Conservation (phyloP, 305 asterid species). For the Solanum chacoense region DNA sequence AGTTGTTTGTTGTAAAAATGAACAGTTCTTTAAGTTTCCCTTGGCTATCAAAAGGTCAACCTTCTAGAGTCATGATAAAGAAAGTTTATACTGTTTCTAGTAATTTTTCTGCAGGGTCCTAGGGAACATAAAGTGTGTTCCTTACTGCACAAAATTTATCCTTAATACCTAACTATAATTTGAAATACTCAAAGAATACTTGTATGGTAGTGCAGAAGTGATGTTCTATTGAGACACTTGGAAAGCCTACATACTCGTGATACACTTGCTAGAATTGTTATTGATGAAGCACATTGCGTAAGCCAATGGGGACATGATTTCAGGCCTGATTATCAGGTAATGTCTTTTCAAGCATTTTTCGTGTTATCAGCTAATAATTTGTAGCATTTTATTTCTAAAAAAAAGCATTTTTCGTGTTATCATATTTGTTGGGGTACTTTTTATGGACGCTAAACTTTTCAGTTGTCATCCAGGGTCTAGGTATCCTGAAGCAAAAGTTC, state of each 20-base stretch:
- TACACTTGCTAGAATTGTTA: constrained; percentile 80
- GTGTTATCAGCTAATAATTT: not conserved
- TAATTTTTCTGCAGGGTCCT: not conserved
- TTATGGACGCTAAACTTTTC: constrained; percentile 15
- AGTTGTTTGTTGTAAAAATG: not conserved
- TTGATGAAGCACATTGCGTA: constrained; percentile 99
- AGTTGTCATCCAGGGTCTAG: constrained; percentile 65
- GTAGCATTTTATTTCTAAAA: no score
- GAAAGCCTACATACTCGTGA: constrained; percentile 75
- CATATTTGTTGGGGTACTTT: not conserved
- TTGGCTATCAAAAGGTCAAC: not conserved
- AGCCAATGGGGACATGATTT: constrained; percentile 99
- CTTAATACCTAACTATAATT: not conserved
- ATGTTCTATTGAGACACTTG: constrained; percentile 76
- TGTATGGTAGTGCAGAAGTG: constrained; percentile 64
- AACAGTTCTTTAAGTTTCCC: not conserved
- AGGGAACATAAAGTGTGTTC: not conserved
- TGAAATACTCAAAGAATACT: not conserved
- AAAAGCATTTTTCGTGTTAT: constrained; percentile 3
- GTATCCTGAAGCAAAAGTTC: constrained; percentile 86
- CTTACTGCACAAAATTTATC: not conserved
- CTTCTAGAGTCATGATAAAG: not conserved
- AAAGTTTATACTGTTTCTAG: not conserved
- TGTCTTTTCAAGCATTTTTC: constrained; percentile 12
- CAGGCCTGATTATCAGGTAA: constrained; percentile 99